A percentile compares a stretch with the other conserved stretches of the same genome.
Evolutionary conservation across 257 asterid species (phyloP).

Genomic region (Capsicum baccatum): DNA sequence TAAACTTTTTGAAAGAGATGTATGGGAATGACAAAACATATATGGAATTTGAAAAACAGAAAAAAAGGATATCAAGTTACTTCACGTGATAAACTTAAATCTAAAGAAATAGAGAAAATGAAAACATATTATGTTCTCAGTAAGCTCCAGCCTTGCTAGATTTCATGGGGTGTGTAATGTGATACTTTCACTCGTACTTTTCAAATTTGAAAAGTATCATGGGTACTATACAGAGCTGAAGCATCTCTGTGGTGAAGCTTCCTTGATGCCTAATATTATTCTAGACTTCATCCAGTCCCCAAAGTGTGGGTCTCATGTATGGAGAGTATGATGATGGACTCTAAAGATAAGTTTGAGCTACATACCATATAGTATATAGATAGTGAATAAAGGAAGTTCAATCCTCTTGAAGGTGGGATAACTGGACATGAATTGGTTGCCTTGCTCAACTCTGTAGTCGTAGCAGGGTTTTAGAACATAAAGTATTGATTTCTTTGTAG

Average conservation of each 20-base stretch:
- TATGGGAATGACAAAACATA: background rate
- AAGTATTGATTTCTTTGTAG: too few species aligned
- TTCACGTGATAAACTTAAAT: background rate
- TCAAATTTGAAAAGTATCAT: too few species aligned
- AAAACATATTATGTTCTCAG: background rate
- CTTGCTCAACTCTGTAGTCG: constrained; percentile 1
- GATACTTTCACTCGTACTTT: background rate
- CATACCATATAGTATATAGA: too few species aligned
- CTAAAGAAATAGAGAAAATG: too few species aligned
- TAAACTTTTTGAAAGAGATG: constrained; percentile 3
- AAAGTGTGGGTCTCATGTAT: background rate
- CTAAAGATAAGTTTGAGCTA: background rate
- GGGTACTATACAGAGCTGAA: too few species aligned
- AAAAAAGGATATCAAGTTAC: background rate
- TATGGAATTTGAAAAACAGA: background rate
- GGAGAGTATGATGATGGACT: background rate
- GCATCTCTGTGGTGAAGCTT: background rate
- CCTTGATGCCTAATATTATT: background rate
- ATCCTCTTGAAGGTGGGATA: background rate
- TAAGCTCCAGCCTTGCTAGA: background rate
- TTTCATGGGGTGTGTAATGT: background rate
- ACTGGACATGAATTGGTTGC: background rate
- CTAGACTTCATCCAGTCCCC: background rate
- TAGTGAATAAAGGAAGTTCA: background rate
- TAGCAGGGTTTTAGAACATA: background rate